phyloP scores from a whole-genome alignment of 2,329 filamentous ascomycete genomes.

The Nemania serpens region DNA sequence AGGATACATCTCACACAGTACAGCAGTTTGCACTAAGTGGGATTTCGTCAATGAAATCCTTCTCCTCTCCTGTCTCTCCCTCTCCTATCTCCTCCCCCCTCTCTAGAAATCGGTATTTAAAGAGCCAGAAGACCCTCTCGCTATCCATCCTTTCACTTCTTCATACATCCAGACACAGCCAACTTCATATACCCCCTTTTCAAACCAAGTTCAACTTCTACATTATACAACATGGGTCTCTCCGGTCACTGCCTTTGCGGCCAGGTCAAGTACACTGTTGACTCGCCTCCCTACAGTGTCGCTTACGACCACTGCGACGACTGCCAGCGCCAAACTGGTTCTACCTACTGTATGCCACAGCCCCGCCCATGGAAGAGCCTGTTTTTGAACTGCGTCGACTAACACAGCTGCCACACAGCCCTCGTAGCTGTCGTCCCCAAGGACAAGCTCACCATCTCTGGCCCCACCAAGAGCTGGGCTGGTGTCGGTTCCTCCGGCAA shows the following conservation, averaged over 20 bases:
- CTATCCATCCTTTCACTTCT: not conserved
- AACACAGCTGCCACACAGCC: conserved; percentile 47
- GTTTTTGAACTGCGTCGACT: conserved; percentile 6
- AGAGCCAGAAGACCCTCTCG: conserved; percentile 14
- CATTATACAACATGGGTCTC: conserved; percentile 61
- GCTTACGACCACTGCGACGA: conserved; percentile 76
- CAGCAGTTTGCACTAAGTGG: conserved; percentile 27
- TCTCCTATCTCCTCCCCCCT: not conserved
- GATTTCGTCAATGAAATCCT: conserved; percentile 19
- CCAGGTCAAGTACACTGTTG: conserved; percentile 69
- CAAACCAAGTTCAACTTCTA: conserved; percentile 5
- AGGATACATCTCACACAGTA: conserved; percentile 7
- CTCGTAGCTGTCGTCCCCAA: conserved; percentile 70
- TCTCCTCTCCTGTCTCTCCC: not conserved
- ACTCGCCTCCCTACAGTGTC: conserved; percentile 44
- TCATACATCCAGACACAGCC: conserved; percentile 4
- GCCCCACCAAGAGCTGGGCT: conserved; percentile 67
- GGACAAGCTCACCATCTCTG: conserved; percentile 65
- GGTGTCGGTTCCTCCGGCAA: conserved; percentile 65
- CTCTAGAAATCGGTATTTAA: not conserved
- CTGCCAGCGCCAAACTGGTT: conserved; percentile 72
- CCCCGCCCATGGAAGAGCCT: not conserved
- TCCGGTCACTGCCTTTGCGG: conserved; percentile 74
- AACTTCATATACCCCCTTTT: conserved; percentile 3
- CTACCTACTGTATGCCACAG: conserved; percentile 64